Evolutionary conservation across 805 yeast genomes (phyloP).

Genomic region (Candida krabiensis): DNA sequence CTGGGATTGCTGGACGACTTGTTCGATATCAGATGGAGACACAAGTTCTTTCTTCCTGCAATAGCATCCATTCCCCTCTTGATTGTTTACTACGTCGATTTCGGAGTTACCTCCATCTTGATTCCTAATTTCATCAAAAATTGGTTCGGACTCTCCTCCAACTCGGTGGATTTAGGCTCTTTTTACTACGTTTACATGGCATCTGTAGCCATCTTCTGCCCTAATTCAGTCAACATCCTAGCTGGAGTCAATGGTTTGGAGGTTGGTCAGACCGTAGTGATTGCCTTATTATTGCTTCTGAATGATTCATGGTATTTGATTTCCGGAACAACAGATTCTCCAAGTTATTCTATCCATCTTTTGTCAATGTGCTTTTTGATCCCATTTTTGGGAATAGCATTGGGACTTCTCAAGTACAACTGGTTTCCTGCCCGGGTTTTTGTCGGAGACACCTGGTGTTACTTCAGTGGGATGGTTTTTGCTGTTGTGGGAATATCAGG

Average conservation of each 20-base stretch:
- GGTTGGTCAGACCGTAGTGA: slow-evolving; percentile 88
- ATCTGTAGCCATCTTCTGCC: slow-evolving; percentile 87
- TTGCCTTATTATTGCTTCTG: slow-evolving; percentile 65
- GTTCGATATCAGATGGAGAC: slow-evolving; percentile 96
- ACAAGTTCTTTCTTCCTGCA: slow-evolving; percentile 93
- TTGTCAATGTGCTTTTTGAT: slow-evolving; percentile 76
- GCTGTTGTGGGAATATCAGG: slow-evolving; percentile 96
- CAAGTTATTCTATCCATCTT: slow-evolving; percentile 78
- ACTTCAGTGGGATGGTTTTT: slow-evolving; percentile 97
- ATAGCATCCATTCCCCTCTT: slow-evolving; percentile 90
- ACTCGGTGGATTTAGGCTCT: slow-evolving; percentile 69
- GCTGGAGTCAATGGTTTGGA: slow-evolving; percentile 98
- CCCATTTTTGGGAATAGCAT: slow-evolving; percentile 84
- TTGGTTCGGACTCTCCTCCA: slow-evolving; percentile 36
- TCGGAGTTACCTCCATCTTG: slow-evolving; percentile 84
- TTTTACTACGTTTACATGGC: slow-evolving; percentile 90
- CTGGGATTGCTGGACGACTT: slow-evolving; percentile 92
- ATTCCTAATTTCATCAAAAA: slow-evolving; percentile 68
- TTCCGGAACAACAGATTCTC: slow-evolving; percentile 35
- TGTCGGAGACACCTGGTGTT: slow-evolving; percentile 98
- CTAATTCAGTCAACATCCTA: slow-evolving; percentile 90
- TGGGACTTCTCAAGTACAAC: slow-evolving; percentile 74
- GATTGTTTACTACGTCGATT: slow-evolving; percentile 89
- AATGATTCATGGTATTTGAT: slow-evolving; percentile 74
- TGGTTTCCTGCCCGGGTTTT: slow-evolving; percentile 92